These are phyloP conservation scores for Hypholoma fasciculare DNA, from an alignment of 768 basidiomycete genomes.

Conservation along the genomic window DNA sequence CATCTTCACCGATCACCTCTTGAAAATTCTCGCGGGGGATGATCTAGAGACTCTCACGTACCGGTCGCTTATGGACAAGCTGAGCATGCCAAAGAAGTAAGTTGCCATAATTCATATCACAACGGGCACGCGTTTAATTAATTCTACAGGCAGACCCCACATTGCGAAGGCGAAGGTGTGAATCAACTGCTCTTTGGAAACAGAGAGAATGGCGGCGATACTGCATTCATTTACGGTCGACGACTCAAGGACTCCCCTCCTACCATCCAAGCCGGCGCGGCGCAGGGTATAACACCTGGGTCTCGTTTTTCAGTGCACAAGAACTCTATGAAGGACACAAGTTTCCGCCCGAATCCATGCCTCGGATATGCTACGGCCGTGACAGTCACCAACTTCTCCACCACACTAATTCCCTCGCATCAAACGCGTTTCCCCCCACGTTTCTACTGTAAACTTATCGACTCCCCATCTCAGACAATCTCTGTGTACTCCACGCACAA, in stretches of 20 bases:
- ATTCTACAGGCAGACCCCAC: conserved; percentile 31
- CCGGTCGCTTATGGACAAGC: conserved; percentile 29
- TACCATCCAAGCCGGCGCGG: conserved; percentile 27
- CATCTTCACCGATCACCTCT: conserved; percentile 30
- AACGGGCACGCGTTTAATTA: not conserved
- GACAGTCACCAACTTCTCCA: conserved; percentile 20
- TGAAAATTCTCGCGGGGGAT: conserved; percentile 22
- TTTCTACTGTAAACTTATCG: conserved; percentile 27
- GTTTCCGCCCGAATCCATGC: conserved; percentile 18
- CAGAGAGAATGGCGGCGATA: conserved; percentile 25
- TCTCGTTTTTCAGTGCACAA: conserved; percentile 25
- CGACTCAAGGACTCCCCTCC: conserved; percentile 10
- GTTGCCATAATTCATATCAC: not conserved
- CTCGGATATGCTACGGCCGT: conserved; percentile 21
- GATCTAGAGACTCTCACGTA: conserved; percentile 30
- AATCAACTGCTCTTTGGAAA: conserved; percentile 32
- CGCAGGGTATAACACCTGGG: conserved; percentile 31
- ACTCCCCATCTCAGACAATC: conserved; percentile 15
- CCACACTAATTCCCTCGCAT: conserved; percentile 13
- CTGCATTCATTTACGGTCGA: conserved; percentile 25
- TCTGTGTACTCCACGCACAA: conserved; percentile 23
- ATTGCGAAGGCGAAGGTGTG: conserved; percentile 33
- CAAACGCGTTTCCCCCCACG: conserved; percentile 12
- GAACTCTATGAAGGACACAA: conserved; percentile 21
- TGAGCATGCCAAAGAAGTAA: conserved; percentile 29